phyloP scores from a whole-genome alignment of 345 rosid species.

The Euphorbia pulcherrima region DNA sequence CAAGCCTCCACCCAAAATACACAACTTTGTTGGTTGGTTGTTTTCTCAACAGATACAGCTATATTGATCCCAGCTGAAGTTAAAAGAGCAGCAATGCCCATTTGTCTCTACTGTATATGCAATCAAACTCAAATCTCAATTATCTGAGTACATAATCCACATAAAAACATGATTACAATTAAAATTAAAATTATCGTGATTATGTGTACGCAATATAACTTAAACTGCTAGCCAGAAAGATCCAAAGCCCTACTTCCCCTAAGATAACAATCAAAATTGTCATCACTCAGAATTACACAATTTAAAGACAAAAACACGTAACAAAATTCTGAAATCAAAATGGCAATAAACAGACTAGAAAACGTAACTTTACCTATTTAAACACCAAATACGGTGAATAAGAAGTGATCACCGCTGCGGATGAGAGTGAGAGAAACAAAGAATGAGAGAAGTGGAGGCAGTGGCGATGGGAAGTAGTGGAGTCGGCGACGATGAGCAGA shows the following conservation, averaged over 20 bases:
- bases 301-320: neutral
- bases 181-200: neutral
- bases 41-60: conserved; percentile 63
- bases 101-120: conserved; percentile 32
- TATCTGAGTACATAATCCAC: conserved; percentile 11
- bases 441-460: no score
- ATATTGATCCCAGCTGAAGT: conserved; percentile 87
- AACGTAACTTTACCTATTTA: neutral
- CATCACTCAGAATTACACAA: neutral
- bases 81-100: conserved; percentile 65
- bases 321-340: neutral
- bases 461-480: no score
- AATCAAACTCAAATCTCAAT: conserved; percentile 20
- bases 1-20: conserved; percentile 63
- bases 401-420: no score
- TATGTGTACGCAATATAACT: neutral
- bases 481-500: no score
- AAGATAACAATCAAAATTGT: neutral
- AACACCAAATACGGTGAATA: neutral
- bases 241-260: neutral
- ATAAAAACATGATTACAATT: conserved; percentile 8
- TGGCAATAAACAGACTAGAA: neutral
- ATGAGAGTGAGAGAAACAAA: conserved; percentile 5
- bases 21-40: conserved; percentile 69
- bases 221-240: neutral